Percentiles rank a stretch among this genome's conserved stretches.
Evolutionary conservation across 202 grass and related monocot species (phyloP).

Genomic region (Setaria italica): DNA sequence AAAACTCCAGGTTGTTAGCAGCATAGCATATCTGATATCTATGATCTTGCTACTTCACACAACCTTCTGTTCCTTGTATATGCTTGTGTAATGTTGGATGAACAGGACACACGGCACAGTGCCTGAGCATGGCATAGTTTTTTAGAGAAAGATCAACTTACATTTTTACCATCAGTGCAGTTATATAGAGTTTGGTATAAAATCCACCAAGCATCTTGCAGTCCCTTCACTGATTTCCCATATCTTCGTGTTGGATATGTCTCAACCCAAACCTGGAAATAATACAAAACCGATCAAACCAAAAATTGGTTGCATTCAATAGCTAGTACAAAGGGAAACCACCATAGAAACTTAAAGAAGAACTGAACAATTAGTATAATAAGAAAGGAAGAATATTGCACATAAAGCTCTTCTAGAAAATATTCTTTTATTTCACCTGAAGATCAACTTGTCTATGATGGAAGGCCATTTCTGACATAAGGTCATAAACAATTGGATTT

Average conservation of each 20-base stretch:
- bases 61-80: slow-evolving; percentile 5
- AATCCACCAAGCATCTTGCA: slow-evolving; percentile 84
- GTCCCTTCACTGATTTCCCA: slow-evolving; percentile 63
- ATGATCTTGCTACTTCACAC: slow-evolving; percentile 23
- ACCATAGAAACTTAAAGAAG: slow-evolving; percentile 18
- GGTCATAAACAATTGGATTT: slow-evolving; percentile 85
- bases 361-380: slow-evolving; percentile 1
- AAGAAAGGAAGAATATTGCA: neutral
- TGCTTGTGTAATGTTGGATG: slow-evolving; percentile 11
- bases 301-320: slow-evolving; percentile 17
- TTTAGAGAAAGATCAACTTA: slow-evolving; percentile 47
- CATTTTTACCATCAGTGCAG: slow-evolving; percentile 83
- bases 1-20: neutral
- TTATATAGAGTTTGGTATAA: slow-evolving; percentile 83
- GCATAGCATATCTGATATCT: neutral
- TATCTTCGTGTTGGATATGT: slow-evolving; percentile 84
- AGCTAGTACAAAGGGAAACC: neutral
- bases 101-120: neutral
- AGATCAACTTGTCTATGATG: slow-evolving; percentile 66
- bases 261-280: slow-evolving; percentile 76
- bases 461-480: slow-evolving; percentile 91
- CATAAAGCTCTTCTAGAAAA: neutral
- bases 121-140: slow-evolving; percentile 13
- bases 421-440: slow-evolving; percentile 55
- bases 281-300: slow-evolving; percentile 27